Evolutionary conservation across 306 rosid genomes (phyloP), one percentile per base, ranked within the genome.

Genomic region (Ormosia emarginata): DNA sequence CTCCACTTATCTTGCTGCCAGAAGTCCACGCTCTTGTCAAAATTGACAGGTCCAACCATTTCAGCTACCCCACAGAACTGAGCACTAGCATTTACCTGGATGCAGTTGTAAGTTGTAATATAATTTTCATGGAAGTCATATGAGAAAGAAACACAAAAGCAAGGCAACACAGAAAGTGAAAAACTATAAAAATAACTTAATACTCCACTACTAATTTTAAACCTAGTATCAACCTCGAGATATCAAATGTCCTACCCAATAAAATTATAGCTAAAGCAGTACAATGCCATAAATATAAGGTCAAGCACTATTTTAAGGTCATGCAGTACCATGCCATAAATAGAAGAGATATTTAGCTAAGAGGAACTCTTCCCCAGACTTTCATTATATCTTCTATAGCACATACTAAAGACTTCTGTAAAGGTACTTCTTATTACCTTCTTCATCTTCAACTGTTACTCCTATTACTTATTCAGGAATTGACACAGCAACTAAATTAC

Each of bases 1-100:
- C 90, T 91, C 97, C 97, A 93, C 85, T 93, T 93, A 85, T 93
- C 97, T 85, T 93, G 97, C 81, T 93, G 97, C 97, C 97, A 93
- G 83, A 91, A 93, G 83, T 90, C 94, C 46, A 91, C 94, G 52
- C 88, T 93, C 85, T 91, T 91, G 83, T 93, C 97, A 83, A 93
- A 93, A 84, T 93, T 92, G 72, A 93, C 97, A 81, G 95, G 91
- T 80, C 97, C 97, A 71, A 91, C 64, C 97, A 93, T 93, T 88
- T 93, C 97, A 79, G 97, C 95, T 74, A 93, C 94, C 79, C 97
- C 97, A 86, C 97, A 93, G 82, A 93, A 93, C 86, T 93, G 97
- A 81, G 97, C 91, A 88, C 97, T 93, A 15, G 97, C 97, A 91
- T 93, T 93, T 52, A 93, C 97, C 97, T 93, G 84, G 71, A 83